Evolutionary conservation across 164 flowering plant species (phyloP).

Genomic region (Umbilicus rupestris): DNA sequence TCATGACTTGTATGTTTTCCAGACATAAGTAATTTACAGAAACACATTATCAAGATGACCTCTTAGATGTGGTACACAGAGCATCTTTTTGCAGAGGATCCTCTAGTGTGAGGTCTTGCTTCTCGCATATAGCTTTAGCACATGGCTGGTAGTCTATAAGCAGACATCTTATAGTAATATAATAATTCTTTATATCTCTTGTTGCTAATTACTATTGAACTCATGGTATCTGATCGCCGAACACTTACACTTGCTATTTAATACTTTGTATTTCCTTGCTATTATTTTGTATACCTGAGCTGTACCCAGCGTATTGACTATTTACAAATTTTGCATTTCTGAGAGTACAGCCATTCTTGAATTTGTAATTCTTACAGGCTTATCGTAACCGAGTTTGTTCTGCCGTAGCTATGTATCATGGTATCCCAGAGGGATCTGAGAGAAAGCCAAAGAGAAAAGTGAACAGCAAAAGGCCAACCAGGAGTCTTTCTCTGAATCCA

Average conservation of each 20-base stretch:
- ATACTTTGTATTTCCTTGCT: not conserved
- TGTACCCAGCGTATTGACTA: not conserved
- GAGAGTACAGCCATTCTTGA: not conserved
- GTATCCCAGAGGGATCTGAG: constrained; percentile 33
- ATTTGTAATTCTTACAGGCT: constrained; percentile 23
- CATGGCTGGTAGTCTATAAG: too few species aligned
- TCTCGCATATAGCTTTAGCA: too few species aligned
- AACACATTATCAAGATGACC: too few species aligned
- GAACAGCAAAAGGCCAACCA: constrained; percentile 16
- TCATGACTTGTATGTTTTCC: too few species aligned
- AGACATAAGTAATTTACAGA: too few species aligned
- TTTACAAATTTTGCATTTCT: not conserved
- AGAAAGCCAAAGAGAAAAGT: constrained; percentile 47
- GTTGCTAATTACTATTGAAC: too few species aligned
- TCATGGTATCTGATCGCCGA: not conserved
- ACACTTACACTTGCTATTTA: not conserved
- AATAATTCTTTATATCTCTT: too few species aligned
- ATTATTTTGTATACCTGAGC: not conserved
- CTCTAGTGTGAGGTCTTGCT: too few species aligned
- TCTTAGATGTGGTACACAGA: too few species aligned
- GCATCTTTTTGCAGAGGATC: too few species aligned
- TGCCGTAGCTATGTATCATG: constrained; percentile 60
- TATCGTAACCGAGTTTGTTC: constrained; percentile 65
- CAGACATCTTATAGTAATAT: too few species aligned
- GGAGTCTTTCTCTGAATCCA: constrained; percentile 16